A percentile compares a stretch with the other conserved stretches of the same genome.
Evolutionary conservation across 2,329 filamentous ascomycete species (phyloP).

Genomic region (Aspergillus fijiensis): DNA sequence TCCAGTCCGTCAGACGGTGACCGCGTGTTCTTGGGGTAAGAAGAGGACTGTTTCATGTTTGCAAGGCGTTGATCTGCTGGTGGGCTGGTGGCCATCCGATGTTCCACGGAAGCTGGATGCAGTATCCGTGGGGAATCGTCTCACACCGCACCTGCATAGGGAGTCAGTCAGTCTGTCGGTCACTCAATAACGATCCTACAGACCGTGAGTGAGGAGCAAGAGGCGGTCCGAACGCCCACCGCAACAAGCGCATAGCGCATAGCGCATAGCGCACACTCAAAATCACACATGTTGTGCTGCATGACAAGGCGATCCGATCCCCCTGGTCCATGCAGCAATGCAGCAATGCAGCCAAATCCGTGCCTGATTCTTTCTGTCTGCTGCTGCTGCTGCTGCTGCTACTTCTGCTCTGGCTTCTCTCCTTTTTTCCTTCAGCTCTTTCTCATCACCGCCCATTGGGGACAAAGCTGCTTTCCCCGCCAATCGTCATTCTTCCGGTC

Average conservation of each 20-base stretch:
- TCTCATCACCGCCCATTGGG: constrained; percentile 6
- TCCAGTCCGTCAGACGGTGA: not conserved
- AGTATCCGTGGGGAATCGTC: no score
- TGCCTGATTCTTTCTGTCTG: constrained; percentile 10
- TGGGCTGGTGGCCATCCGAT: not conserved
- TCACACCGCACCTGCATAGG: not conserved
- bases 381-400: no score
- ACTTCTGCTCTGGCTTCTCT: no score
- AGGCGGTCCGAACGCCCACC: not conserved
- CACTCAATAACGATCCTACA: not conserved
- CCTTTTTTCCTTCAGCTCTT: not conserved
- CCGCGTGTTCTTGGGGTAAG: constrained; percentile 2
- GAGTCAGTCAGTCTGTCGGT: not conserved
- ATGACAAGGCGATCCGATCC: constrained; percentile 6
- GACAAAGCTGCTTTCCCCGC: not conserved
- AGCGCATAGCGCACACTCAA: no score
- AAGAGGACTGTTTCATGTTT: not conserved
- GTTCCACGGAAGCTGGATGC: not conserved
- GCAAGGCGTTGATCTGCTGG: not conserved
- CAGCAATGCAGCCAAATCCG: constrained; percentile 5
- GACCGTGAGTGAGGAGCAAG: not conserved
- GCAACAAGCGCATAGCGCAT: not conserved
- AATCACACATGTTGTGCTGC: not conserved
- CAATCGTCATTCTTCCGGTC: constrained; percentile 13
- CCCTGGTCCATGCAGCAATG: constrained; percentile 2